phyloP scores from a whole-genome alignment of 192 early-diverging fungal species.

The Rhizophagus prolifer region DNA sequence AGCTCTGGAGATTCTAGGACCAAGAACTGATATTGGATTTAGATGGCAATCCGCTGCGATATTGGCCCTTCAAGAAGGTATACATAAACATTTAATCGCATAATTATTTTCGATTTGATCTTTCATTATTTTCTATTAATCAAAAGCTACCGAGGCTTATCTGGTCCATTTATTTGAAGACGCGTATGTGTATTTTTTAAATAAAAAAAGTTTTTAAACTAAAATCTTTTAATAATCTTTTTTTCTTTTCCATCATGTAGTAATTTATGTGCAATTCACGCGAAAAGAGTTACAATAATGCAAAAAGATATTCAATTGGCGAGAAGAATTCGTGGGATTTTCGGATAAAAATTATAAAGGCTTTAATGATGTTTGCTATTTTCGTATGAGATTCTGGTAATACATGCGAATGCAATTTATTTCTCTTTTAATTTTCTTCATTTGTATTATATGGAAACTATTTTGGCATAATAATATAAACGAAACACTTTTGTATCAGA shows the following conservation, averaged over 20 bases:
- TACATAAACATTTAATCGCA: not conserved
- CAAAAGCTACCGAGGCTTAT: constrained; percentile 68
- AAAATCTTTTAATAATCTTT: not conserved
- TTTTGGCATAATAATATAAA: too few species aligned
- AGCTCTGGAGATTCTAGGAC: constrained; percentile 48
- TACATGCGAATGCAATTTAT: too few species aligned
- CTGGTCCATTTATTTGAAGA: constrained; percentile 88
- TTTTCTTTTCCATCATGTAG: constrained; percentile 33
- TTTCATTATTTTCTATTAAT: not conserved
- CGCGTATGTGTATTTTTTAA: constrained; percentile 51
- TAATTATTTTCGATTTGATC: not conserved
- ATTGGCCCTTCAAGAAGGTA: constrained; percentile 72
- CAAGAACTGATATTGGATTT: constrained; percentile 42
- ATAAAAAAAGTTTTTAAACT: not conserved
- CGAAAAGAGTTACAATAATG: constrained; percentile 91
- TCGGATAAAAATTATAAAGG: constrained; percentile 46
- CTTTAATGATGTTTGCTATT: too few species aligned
- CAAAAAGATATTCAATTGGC: constrained; percentile 90
- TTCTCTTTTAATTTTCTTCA: too few species aligned
- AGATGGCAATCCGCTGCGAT: constrained; percentile 80
- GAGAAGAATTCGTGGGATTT: constrained; percentile 79
- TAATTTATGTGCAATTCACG: constrained; percentile 91
- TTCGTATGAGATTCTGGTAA: too few species aligned
- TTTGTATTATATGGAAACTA: too few species aligned
- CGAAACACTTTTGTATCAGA: too few species aligned